Percentiles rank a stretch among this genome's conserved stretches.
Conservation (phyloP, 2,329 filamentous ascomycete genomes). For the Spiromastix sp. region DNA sequence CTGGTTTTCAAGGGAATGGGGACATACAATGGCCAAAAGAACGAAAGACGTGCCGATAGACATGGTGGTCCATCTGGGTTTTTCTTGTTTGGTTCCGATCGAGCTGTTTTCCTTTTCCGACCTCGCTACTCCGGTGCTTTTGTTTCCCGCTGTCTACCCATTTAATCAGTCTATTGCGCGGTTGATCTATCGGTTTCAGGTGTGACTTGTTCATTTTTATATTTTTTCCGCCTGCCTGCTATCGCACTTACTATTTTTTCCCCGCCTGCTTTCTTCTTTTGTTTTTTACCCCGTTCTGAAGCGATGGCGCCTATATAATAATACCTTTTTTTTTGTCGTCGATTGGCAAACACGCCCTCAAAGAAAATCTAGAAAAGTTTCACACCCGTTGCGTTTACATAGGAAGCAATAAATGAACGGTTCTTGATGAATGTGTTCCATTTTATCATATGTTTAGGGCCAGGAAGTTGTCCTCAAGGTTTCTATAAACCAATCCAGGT, state of each 20-base stretch:
- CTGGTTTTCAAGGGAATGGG: too few relatives aligned
- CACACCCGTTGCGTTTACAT: too few relatives aligned
- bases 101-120: neutral
- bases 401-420: too few relatives aligned
- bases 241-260: constrained; percentile 7
- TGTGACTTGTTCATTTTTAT: constrained; percentile 1
- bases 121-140: neutral
- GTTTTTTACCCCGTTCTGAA: constrained; percentile 16
- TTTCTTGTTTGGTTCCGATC: neutral
- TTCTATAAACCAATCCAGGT: too few relatives aligned
- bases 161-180: neutral
- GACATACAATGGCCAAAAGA: too few relatives aligned
- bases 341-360: neutral
- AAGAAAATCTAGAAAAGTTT: too few relatives aligned
- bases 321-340: too few relatives aligned
- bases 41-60: too few relatives aligned
- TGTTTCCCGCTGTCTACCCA: neutral
- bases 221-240: constrained; percentile 1
- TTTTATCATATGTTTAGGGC: too few relatives aligned
- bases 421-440: too few relatives aligned
- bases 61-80: too few relatives aligned
- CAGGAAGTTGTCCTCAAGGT: too few relatives aligned
- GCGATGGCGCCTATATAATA: neutral
- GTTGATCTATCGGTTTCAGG: neutral
- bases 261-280: constrained; percentile 9